Evolutionary conservation across 192 early-diverging fungal species (phyloP).

Genomic region (Obelidium mucronatum): DNA sequence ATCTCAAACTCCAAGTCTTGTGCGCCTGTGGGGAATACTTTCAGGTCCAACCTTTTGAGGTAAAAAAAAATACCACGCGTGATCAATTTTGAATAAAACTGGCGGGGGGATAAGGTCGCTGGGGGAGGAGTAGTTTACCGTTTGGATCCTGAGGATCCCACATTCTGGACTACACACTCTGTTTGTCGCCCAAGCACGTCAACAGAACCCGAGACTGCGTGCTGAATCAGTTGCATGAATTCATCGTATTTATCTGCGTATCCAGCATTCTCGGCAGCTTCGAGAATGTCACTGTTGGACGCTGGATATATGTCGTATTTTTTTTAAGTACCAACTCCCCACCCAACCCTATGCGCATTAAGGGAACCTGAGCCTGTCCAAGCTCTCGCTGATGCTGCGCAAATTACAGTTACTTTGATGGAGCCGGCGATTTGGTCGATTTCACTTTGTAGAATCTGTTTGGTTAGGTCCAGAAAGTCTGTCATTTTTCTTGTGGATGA

Average conservation of each 20-base stretch:
- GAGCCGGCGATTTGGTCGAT: slow-evolving; percentile 3
- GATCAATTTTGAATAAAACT: neutral
- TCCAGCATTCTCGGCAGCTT: neutral
- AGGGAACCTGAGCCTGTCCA: slow-evolving; percentile 14
- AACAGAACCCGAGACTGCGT: slow-evolving; percentile 8
- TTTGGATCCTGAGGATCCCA: neutral
- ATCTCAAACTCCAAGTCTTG: slow-evolving; percentile 29
- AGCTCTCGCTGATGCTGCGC: neutral
- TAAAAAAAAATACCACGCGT: neutral
- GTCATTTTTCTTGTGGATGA: neutral
- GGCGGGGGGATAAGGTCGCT: too few species aligned
- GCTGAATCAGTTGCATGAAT: slow-evolving; percentile 5
- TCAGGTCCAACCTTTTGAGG: slow-evolving; percentile 22
- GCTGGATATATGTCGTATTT: neutral
- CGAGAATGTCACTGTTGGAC: slow-evolving; percentile 11
- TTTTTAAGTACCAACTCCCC: too few species aligned
- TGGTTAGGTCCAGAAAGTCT: neutral
- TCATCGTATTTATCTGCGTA: slow-evolving; percentile 7
- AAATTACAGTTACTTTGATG: neutral
- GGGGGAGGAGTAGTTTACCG: neutral
- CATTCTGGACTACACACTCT: slow-evolving; percentile 12
- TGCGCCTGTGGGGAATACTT: slow-evolving; percentile 12
- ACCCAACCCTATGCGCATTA: neutral
- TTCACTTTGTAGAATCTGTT: neutral
- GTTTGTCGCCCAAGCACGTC: slow-evolving; percentile 23